Evolutionary conservation across 768 basidiomycete genomes (phyloP).

Genomic region (Podaxis pistillaris): DNA sequence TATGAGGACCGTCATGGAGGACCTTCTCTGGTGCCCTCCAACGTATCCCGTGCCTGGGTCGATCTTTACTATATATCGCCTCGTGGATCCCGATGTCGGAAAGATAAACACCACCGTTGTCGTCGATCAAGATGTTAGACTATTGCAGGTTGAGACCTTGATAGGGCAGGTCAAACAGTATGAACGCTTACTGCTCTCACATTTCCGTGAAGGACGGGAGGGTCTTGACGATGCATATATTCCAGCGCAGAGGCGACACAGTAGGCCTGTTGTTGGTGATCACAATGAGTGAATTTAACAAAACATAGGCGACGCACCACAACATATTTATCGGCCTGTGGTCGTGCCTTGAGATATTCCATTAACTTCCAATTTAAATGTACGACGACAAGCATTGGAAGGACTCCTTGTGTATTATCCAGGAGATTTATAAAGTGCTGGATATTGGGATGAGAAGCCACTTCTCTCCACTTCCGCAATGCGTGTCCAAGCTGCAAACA

Average conservation of each 20-base stretch:
- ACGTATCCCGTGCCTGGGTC: background rate
- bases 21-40: constrained; percentile 1
- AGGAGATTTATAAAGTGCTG: background rate
- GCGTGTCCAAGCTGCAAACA: background rate
- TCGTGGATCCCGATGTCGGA: background rate
- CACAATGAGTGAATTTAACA: no score
- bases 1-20: background rate
- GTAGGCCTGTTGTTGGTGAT: background rate
- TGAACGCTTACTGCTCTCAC: background rate
- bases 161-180: no score
- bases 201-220: background rate
- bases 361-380: background rate
- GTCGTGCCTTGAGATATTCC: background rate
- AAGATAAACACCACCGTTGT: background rate
- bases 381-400: background rate
- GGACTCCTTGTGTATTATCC: background rate
- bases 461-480: background rate
- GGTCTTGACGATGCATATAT: background rate
- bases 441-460: background rate
- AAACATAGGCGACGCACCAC: background rate
- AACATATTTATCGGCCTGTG: background rate
- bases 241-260: background rate
- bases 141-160: background rate
- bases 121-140: constrained; percentile 1
- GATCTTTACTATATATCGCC: background rate